These are phyloP conservation scores for Fusarium sp. DNA, from an alignment of 2,329 filamentous ascomycete genomes.

Conservation along the genomic window DNA sequence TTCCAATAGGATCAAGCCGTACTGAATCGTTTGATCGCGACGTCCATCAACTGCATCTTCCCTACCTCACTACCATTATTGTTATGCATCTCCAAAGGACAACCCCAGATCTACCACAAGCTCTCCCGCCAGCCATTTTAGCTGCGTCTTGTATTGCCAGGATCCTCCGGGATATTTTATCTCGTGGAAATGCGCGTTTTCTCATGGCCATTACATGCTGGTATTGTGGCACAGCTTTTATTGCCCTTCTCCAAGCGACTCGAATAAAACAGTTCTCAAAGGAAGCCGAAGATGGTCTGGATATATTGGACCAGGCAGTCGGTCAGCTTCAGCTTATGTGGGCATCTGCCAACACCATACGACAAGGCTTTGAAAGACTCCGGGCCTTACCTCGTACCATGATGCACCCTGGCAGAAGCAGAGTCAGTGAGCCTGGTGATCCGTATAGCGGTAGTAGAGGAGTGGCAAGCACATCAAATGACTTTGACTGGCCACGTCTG, in stretches of 20 bases:
- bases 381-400: conserved; percentile 21
- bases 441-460: background rate
- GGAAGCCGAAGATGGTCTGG: conserved; percentile 38
- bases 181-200: conserved; percentile 56
- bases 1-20: conserved; percentile 21
- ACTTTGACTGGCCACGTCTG: conserved; percentile 35
- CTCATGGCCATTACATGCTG: conserved; percentile 60
- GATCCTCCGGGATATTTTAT: conserved; percentile 54
- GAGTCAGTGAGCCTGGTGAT: background rate
- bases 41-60: conserved; percentile 58
- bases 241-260: conserved; percentile 56
- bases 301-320: conserved; percentile 40
- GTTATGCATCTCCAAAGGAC: conserved; percentile 56
- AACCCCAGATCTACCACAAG: conserved; percentile 52
- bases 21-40: conserved; percentile 56
- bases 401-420: conserved; percentile 24
- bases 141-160: conserved; percentile 42
- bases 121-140: conserved; percentile 34
- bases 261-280: conserved; percentile 36
- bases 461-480: background rate
- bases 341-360: conserved; percentile 42
- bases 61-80: conserved; percentile 58
- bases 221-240: conserved; percentile 58
- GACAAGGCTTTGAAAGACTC: conserved; percentile 41
- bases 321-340: conserved; percentile 42